Evolutionary conservation across 331 rosid genomes (phyloP), one percentile per base, ranked within the genome.

Genomic region (Erythrophleum ivorense): DNA sequence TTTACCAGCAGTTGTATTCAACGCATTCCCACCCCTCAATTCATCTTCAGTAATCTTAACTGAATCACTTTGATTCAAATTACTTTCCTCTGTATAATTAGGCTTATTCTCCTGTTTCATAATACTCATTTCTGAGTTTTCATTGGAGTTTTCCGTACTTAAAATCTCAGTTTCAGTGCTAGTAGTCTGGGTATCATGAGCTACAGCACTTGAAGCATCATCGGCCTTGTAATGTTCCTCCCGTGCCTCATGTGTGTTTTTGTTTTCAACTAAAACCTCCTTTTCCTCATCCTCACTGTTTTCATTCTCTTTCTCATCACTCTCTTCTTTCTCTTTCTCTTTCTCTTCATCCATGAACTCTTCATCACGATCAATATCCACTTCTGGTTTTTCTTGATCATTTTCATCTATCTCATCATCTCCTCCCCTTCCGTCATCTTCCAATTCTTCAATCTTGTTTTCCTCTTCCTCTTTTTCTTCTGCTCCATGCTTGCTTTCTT

Each of bases 201-300:
- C 55, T 53, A 94, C 98, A 58, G 93, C 98, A 60, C 98, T 94
- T 67, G 98, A 94, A 73, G 97, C 98, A 88, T 94, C 98, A 73
- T 94, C 98, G 0, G 86, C 97, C 81, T 85, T 92, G 85, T 94
- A 94, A 34, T 92, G 65, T 80, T 90, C 92, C 89, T 94, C 98
- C 24, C 97, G 85, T 62, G 98, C 98, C 85, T 91, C 98, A 18
- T 87, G 98, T 81, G 85, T 85, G 81, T 81, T 78, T 49, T 71
- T 78, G 72, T 79, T 81, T 79, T 88, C 94, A 60, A 50, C 79
- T 55, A 7, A 81, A 75, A 62, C 84, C 62, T 71, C 84, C 21
- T 40, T 83, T 52, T 84, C 89, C 67, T 83, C 89, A 59, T 80
- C 83, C 69, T 78, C 80, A 11, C 46, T 81, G 34, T 72, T 58